Conservation (phyloP, 768 basidiomycete species). For the Infundibulicybe gibba region DNA sequence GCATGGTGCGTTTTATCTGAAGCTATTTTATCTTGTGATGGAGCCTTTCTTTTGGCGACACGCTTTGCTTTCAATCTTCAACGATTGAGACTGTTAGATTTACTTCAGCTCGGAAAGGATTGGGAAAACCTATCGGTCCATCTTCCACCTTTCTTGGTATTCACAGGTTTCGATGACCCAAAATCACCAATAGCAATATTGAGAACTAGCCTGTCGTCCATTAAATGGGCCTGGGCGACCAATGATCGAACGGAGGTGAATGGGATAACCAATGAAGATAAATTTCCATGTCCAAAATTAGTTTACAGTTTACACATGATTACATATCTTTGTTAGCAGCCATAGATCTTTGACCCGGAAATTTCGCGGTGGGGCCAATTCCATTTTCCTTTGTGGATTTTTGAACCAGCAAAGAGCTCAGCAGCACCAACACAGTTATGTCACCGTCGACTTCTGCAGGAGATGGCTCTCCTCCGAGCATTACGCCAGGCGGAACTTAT, state of each 20-base stretch:
- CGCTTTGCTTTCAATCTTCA: slow-evolving; percentile 74
- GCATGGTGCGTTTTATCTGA: slow-evolving; percentile 8
- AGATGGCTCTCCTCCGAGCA: slow-evolving; percentile 55
- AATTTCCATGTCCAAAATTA: no score
- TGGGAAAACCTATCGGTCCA: slow-evolving; percentile 71
- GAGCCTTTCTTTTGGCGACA: slow-evolving; percentile 55
- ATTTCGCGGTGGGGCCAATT: no score
- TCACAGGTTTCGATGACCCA: slow-evolving; percentile 15
- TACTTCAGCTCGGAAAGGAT: slow-evolving; percentile 8
- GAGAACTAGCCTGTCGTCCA: slow-evolving; percentile 76
- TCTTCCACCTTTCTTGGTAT: slow-evolving; percentile 55
- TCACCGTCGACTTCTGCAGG: slow-evolving; percentile 34
- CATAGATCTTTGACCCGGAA: no score
- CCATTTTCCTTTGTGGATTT: no score
- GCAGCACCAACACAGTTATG: slow-evolving; percentile 12
- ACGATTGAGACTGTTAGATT: slow-evolving; percentile 12
- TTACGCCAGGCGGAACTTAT: slow-evolving; percentile 75
- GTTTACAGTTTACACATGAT: no score
- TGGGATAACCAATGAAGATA: no score
- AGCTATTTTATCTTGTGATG: slow-evolving; percentile 26
- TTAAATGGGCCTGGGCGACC: no score
- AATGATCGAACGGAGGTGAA: no score
- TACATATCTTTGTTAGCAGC: no score
- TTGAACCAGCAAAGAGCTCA: neutral
- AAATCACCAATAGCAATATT: slow-evolving; percentile 53